A percentile compares a stretch with the other conserved stretches of the same genome.
Evolutionary conservation across 257 asterid genomes (phyloP).

Genomic region (Nicotiana obtusifolia): DNA sequence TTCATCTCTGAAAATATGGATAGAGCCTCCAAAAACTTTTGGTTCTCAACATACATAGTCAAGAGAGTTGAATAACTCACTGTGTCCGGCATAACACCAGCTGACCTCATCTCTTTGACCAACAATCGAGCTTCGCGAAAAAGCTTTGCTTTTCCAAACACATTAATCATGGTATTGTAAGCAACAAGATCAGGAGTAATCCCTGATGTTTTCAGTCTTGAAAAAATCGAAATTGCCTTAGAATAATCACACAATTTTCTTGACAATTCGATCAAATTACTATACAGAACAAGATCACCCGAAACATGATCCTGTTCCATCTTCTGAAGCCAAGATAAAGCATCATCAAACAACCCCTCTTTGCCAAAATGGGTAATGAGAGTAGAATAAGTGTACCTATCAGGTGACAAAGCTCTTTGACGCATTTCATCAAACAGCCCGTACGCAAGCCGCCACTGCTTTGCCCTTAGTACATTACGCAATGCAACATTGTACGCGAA

Average conservation of each 20-base stretch:
- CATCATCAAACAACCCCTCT: constrained; percentile 82
- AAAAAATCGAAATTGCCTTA: constrained; percentile 76
- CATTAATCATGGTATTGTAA: constrained; percentile 82
- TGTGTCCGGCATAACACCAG: constrained; percentile 67
- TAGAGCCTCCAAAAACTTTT: constrained; percentile 71
- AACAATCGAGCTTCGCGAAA: constrained; percentile 64
- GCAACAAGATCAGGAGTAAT: constrained; percentile 81
- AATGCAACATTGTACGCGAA: constrained; percentile 90
- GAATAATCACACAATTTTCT: constrained; percentile 74
- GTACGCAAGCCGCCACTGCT: constrained; percentile 64
- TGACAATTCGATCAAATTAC: constrained; percentile 84
- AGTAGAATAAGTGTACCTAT: constrained; percentile 84
- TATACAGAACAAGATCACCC: constrained; percentile 82
- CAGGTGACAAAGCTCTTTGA: constrained; percentile 62
- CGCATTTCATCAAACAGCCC: constrained; percentile 98
- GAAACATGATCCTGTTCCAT: constrained; percentile 81
- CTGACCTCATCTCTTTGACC: constrained; percentile 61
- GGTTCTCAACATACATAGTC: constrained; percentile 70
- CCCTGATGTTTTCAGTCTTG: constrained; percentile 69
- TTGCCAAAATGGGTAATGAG: constrained; percentile 81
- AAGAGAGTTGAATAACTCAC: constrained; percentile 79
- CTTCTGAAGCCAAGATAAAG: constrained; percentile 91
- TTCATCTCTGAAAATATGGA: constrained; percentile 74
- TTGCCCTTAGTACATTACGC: constrained; percentile 71
- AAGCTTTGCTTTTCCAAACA: constrained; percentile 94